A percentile compares a stretch with the other conserved stretches of the same genome.
Conservation (phyloP, 2,329 filamentous ascomycete genomes). For the Bertia moriformis region DNA sequence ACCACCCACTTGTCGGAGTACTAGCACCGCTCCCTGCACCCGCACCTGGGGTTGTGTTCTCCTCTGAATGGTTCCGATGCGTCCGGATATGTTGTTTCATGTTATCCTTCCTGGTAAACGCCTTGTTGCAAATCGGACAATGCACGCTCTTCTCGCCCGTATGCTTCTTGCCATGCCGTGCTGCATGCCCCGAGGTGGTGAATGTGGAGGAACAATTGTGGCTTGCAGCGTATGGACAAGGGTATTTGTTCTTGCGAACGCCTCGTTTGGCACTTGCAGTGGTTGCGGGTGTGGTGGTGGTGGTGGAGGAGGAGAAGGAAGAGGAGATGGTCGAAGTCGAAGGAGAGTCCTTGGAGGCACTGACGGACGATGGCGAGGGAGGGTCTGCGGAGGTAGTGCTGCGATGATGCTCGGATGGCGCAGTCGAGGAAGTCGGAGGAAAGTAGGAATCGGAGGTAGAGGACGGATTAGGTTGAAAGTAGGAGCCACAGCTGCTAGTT, state of each 20-base stretch:
- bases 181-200: conserved; percentile 52
- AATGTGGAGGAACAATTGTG: conserved; percentile 46
- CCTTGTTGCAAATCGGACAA: conserved; percentile 53
- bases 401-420: neutral
- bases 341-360: neutral
- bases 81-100: conserved; percentile 57
- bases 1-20: neutral
- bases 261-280: conserved; percentile 5
- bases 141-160: conserved; percentile 56
- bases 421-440: no score
- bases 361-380: neutral
- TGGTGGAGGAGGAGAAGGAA: no score
- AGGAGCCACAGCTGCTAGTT: no score
- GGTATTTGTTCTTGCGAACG: conserved; percentile 46
- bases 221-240: conserved; percentile 45
- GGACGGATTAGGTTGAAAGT: neutral
- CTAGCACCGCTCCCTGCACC: neutral
- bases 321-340: neutral
- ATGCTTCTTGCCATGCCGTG: conserved; percentile 55
- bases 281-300: no score
- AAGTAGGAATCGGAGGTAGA: neutral
- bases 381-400: neutral
- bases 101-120: conserved; percentile 55
- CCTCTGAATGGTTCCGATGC: conserved; percentile 21
- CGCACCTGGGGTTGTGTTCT: neutral